Base-by-base conservation (phyloP, 768 basidiomycete species). In the Mycena haematopus region DNA sequence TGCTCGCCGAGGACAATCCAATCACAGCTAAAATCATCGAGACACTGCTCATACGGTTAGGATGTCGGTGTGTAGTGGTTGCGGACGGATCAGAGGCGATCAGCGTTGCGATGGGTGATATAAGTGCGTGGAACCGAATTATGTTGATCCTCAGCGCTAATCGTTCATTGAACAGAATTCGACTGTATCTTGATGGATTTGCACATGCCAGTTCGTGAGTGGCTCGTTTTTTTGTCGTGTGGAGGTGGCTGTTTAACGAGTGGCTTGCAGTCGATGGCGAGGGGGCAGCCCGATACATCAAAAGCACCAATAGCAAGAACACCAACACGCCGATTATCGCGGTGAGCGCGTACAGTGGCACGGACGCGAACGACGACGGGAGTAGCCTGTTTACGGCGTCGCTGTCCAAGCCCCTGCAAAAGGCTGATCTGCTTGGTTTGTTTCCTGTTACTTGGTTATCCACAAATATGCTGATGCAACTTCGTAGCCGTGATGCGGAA, bases 21-120 rank as follows among this genome's bases (percentile, higher is more conserved):
- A 98, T 99, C 66, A 96, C 95, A 0, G 92, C 93, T 33, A 98
- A 99, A 80, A 98, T 99, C 52, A 89, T 98, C 52, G 95, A 98
- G 75, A 99, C 96, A 2, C 77, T 99, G 47, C 84, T 99, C 50
- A 91, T 93, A 63, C 89, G 96, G 36, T 85, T 99, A 63, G 97
- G 97, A 1, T 99, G 96, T 75, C 90, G 96, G 19, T 95, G 93
- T 74, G 90, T 98, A 11, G 92, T 98, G 10, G 97, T 98, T 19
- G 87, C 94, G 45, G 95, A 99, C 77, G 97, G 97, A 9, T 94
- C 96, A 6, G 95, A 97, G 75, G 97, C 97, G 22, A 90, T 99
- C 70, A 94, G 95, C 66, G 93, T 98, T 52, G 95, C 96, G 3
- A 95, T 97, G 87, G 94, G 95, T 49, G 95, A 96, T 71, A 97